These are phyloP conservation scores for Aureobasidium sp. DNA, from an alignment of 2,329 filamentous ascomycete species.

Conservation along the genomic window DNA sequence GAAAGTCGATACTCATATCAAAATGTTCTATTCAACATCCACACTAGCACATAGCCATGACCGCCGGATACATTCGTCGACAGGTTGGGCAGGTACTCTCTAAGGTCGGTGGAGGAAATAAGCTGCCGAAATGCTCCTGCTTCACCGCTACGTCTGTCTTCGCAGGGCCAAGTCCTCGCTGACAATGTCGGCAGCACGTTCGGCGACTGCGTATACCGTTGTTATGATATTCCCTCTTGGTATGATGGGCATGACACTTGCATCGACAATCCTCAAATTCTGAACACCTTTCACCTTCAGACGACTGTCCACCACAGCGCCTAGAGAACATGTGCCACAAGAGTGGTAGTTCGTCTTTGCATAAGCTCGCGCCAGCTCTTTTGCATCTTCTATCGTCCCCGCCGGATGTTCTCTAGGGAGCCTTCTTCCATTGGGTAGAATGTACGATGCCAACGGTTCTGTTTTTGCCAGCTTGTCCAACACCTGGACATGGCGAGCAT, in stretches of 20 bases:
- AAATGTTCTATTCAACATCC: too few relatives aligned
- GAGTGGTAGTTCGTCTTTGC: conserved; percentile 29
- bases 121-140: background rate
- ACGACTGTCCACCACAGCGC: conserved; percentile 20
- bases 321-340: conserved; percentile 32
- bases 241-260: conserved; percentile 34
- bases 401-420: conserved; percentile 7
- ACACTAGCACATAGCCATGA: too few relatives aligned
- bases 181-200: conserved; percentile 30
- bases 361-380: conserved; percentile 13
- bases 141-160: background rate
- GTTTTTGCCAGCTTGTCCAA: conserved; percentile 33
- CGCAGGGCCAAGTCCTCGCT: conserved; percentile 11
- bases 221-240: conserved; percentile 19
- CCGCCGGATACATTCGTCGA: too few relatives aligned
- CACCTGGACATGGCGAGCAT: conserved; percentile 22
- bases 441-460: conserved; percentile 27
- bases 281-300: conserved; percentile 19
- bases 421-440: conserved; percentile 16
- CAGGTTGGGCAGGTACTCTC: too few relatives aligned
- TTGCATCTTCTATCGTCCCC: conserved; percentile 17
- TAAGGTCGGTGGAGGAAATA: too few relatives aligned
- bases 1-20: too few relatives aligned
- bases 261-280: conserved; percentile 35
- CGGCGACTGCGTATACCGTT: conserved; percentile 24